Evolutionary conservation across 805 yeast genomes (phyloP).

Genomic region (Candida lessepsii): DNA sequence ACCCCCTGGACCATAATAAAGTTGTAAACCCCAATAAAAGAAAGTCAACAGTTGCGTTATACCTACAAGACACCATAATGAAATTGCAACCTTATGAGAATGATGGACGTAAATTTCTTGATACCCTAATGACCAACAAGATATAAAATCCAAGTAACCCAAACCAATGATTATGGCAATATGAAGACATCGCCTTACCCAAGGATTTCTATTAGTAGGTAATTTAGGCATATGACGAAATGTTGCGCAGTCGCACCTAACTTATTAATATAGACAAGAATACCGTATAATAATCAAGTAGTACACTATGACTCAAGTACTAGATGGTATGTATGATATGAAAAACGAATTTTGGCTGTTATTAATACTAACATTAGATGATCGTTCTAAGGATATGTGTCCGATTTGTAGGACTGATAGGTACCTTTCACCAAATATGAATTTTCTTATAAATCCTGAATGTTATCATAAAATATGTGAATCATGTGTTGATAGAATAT

Average conservation of each 20-base stretch:
- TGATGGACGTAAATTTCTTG: constrained; percentile 29
- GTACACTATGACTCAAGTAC: constrained; percentile 1
- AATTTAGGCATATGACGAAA: neutral
- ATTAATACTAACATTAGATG: constrained; percentile 33
- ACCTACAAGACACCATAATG: constrained; percentile 32
- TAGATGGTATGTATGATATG: constrained; percentile 3
- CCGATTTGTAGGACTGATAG: constrained; percentile 96
- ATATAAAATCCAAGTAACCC: constrained; percentile 45
- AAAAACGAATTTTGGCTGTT: neutral
- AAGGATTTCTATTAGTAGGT: constrained; percentile 3
- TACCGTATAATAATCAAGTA: neutral
- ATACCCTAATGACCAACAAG: constrained; percentile 46
- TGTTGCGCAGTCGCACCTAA: constrained; percentile 1
- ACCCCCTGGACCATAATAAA: constrained; percentile 58
- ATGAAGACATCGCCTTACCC: constrained; percentile 23
- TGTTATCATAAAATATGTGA: constrained; percentile 98
- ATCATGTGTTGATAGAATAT: constrained; percentile 93
- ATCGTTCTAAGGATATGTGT: constrained; percentile 75
- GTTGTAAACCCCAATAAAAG: constrained; percentile 45
- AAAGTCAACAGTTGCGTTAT: constrained; percentile 21
- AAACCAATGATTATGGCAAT: constrained; percentile 23
- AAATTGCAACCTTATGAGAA: constrained; percentile 32
- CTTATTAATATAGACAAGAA: neutral
- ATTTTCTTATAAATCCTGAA: constrained; percentile 90
- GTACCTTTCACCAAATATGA: constrained; percentile 90